Base-by-base conservation (phyloP, 73 alveolate species). In the Breviolum minutum region DNA sequence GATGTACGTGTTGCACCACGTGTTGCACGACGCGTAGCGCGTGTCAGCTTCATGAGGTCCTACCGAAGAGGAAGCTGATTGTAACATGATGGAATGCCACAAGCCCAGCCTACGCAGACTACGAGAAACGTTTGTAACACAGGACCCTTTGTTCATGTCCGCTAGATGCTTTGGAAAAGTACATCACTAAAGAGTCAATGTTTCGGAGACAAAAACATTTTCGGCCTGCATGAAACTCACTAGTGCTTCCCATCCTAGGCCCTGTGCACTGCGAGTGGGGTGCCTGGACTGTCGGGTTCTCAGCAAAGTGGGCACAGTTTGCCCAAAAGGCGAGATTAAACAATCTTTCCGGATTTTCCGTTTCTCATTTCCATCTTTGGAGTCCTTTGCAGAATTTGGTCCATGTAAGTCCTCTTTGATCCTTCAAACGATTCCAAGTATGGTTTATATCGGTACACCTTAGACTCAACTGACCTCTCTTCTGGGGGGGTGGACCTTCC, bases 181-280 rank as follows among this genome's bases (percentile, higher is more conserved):
- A 40, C 54, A 40, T 40, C 54, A 40, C 54, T 3, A 40, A 3
- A 40, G 54, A 40, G 54, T 40, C 54, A 40, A 40, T 40, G 54
- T 40, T 40, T 40, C 54, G 54, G 54, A 40, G 54, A 40, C 54
- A 40, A n/a, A n/a, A n/a, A 40, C 54, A 0, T 40, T 40, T 40
- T 71, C 40, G 81, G 8, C 19, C n/a, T n/a, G n/a, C 12, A 8
- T 20, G 30, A 30, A 12, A 71, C 81, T 0, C 0, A 3, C 81
- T 27, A 48, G 69, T 22, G 70, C 30, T 48, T 26, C 10, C 8
- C 86, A 20, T 40, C 27, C 13, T 7, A 92, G 97, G 97, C 27
- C 97, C 97, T 12, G 89, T 92, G n/a, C 90, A 79, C 24, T 92
- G 97, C 66, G 97, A 92, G 80, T 92, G 97, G 97, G 79, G 64